Evolutionary conservation across 768 basidiomycete genomes (phyloP).

Genomic region (Hypholoma sublateritium): DNA sequence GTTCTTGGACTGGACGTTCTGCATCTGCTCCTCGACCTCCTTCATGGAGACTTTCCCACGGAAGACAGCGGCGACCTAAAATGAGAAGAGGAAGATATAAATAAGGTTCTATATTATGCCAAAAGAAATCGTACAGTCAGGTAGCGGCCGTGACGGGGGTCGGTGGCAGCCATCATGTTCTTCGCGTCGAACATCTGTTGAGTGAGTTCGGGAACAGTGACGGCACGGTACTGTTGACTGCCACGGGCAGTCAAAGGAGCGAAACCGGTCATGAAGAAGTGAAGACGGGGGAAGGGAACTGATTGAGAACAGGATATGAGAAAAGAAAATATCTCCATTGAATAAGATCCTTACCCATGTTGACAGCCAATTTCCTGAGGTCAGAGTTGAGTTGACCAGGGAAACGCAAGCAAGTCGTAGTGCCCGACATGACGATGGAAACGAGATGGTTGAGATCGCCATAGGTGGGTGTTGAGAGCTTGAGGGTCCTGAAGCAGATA

Average conservation of each 20-base stretch:
- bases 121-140: conserved; percentile 65
- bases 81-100: background rate
- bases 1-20: conserved; percentile 96
- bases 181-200: conserved; percentile 99
- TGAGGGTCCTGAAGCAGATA: conserved; percentile 98
- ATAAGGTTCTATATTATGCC: background rate
- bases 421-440: conserved; percentile 97
- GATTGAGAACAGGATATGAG: background rate
- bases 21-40: conserved; percentile 99
- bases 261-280: conserved; percentile 99
- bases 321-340: background rate
- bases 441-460: conserved; percentile 98
- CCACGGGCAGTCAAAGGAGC: conserved; percentile 94
- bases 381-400: conserved; percentile 99
- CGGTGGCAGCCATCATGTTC: conserved; percentile 99
- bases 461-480: conserved; percentile 93
- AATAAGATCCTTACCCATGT: conserved; percentile 77
- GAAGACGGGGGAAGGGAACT: conserved; percentile 99
- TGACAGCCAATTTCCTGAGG: conserved; percentile 95
- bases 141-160: conserved; percentile 96
- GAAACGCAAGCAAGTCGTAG: conserved; percentile 98
- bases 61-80: conserved; percentile 90
- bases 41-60: conserved; percentile 99
- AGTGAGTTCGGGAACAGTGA: conserved; percentile 96
- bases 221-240: conserved; percentile 93